Conservation (phyloP, 169 alveolate genomes). For the Eimeria sp. region DNA sequence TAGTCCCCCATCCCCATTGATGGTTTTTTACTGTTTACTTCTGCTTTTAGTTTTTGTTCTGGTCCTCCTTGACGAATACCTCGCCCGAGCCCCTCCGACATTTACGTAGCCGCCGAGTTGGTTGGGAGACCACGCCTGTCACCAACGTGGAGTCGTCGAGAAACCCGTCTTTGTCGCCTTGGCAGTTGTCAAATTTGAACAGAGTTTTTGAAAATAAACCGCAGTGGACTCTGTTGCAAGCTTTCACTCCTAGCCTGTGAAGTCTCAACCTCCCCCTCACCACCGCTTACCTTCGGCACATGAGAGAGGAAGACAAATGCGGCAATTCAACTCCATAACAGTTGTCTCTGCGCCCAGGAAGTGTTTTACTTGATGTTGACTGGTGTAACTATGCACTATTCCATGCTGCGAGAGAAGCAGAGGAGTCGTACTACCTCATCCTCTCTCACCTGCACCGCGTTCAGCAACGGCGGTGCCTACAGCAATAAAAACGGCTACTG, state of each 20-base stretch:
- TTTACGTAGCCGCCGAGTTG: neutral
- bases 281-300: neutral
- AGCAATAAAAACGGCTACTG: neutral
- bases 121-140: conserved; percentile 31
- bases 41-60: neutral
- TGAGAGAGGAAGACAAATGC: neutral
- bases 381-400: neutral
- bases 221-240: neutral
- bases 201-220: neutral
- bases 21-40: neutral
- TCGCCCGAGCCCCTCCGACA: neutral
- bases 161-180: neutral
- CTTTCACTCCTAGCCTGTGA: neutral
- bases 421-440: neutral
- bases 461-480: neutral
- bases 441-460: neutral
- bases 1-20: neutral
- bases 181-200: neutral
- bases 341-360: neutral
- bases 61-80: neutral
- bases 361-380: neutral
- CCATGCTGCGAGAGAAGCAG: neutral
- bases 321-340: neutral
- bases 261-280: neutral
- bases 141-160: conserved; percentile 18